These are phyloP conservation scores for Spirogloea muscicola DNA, from an alignment of 139 green algal species.

Conservation along the genomic window DNA sequence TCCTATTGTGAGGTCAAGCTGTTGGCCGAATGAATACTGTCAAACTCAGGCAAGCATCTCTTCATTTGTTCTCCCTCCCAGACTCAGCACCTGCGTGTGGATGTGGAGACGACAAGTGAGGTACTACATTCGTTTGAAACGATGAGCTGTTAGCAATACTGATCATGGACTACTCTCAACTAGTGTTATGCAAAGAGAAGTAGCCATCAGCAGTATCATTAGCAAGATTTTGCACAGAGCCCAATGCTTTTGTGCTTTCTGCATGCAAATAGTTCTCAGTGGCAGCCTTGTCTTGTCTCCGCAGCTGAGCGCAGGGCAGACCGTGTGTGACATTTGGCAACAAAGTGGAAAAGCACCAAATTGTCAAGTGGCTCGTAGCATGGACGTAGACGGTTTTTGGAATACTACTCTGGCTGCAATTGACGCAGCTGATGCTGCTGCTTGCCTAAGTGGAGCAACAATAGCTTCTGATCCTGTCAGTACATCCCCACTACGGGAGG, in stretches of 20 bases:
- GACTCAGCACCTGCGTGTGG: constrained; percentile 38
- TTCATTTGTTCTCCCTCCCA: neutral
- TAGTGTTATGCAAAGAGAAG: neutral
- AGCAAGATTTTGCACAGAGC: neutral
- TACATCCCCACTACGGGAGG: too few species aligned
- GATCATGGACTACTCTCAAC: neutral
- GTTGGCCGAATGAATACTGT: neutral
- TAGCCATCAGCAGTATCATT: neutral
- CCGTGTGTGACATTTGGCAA: constrained; percentile 22
- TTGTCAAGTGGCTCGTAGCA: constrained; percentile 4
- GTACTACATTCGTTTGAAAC: constrained; percentile 1
- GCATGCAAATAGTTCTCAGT: neutral
- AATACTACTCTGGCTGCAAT: constrained; percentile 5
- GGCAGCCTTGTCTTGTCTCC: neutral
- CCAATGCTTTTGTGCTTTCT: neutral
- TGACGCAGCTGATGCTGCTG: constrained; percentile 4
- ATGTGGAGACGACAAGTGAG: constrained; percentile 37
- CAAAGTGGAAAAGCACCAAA: constrained; percentile 21
- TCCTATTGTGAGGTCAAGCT: neutral
- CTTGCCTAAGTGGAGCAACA: too few species aligned
- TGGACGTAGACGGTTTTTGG: constrained; percentile 30
- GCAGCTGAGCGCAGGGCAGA: constrained; percentile 29
- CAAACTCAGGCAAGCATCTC: neutral
- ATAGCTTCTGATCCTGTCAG: too few species aligned
- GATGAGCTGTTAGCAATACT: neutral